Percentiles rank a stretch among this genome's conserved stretches.
phyloP scores from a whole-genome alignment of 768 basidiomycete species.

The Amylocystis lapponica region DNA sequence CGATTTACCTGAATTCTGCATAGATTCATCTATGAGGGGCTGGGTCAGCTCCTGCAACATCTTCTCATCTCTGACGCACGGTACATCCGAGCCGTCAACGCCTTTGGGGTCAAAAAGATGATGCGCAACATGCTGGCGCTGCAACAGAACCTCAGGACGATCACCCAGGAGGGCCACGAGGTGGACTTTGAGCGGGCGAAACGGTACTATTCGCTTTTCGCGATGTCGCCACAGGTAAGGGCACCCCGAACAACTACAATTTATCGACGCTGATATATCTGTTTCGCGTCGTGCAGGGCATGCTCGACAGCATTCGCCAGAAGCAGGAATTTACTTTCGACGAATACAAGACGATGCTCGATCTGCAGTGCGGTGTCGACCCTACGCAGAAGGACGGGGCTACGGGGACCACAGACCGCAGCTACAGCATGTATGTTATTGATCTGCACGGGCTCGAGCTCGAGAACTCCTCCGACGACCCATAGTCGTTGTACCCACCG shows the following conservation, averaged over 20 bases:
- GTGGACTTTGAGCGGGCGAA: conserved; percentile 74
- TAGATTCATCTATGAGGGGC: conserved; percentile 85
- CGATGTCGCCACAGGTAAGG: conserved; percentile 66
- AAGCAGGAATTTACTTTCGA: conserved; percentile 76
- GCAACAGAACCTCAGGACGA: conserved; percentile 84
- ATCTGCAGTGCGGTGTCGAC: conserved; percentile 83
- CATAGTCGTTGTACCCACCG: neutral
- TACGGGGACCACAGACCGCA: conserved; percentile 54
- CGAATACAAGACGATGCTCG: conserved; percentile 88
- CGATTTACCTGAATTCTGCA: conserved; percentile 8
- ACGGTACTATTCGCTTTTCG: conserved; percentile 78
- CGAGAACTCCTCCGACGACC: conserved; percentile 34
- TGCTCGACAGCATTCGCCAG: conserved; percentile 66
- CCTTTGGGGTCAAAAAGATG: conserved; percentile 80
- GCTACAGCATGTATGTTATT: conserved; percentile 85
- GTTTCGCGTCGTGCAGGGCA: conserved; percentile 41
- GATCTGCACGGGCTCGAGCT: conserved; percentile 82
- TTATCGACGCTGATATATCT: neutral
- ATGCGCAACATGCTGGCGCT: conserved; percentile 84
- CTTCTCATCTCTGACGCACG: conserved; percentile 72
- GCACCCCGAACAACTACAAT: too few species aligned
- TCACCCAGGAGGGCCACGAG: conserved; percentile 52
- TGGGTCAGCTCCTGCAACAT: conserved; percentile 81
- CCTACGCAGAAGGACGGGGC: conserved; percentile 46
- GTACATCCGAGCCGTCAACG: conserved; percentile 61